Evolutionary conservation across 306 rosid genomes (phyloP), one percentile per base, ranked within the genome.

Genomic region (Clitoria ternatea): DNA sequence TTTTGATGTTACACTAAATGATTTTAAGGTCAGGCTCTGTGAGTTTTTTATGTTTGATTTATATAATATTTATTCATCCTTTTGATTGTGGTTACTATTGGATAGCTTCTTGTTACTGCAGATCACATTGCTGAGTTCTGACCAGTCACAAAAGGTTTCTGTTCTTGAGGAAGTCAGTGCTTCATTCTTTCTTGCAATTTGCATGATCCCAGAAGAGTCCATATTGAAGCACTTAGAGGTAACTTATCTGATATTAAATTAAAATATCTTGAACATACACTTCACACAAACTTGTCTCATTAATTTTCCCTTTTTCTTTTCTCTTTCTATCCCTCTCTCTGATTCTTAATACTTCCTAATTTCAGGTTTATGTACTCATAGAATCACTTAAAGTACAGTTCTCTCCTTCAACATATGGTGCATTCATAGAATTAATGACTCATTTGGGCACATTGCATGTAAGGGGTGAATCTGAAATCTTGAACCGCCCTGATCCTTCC

Each of bases 221-320:
- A 74, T 83, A 66, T 67, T 75, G 78, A 89, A 86, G 78, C 92
- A 85, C 79, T 76, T 94, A 72, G 90, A 94, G 98, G 98, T 91
- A 19, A 27, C 37, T 44, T 45, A 23, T 65, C 48, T 42, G 7
- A 65, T 55, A 32, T 35, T 35, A n/a, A n/a, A n/a, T n/a, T 40
- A 17, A 50, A 61, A 36, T 48, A n/a, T 7, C 12, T 6, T 20
- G 48, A 49, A 48, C 27, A 47, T 24, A 8, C 22, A 45, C 60
- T 52, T 27, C 29, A 6, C 13, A 18, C 40, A 26, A 8, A 40
- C 39, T n/a, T 14, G 10, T 20, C 42, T 65, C 18, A 6, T 33
- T 70, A 70, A 13, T 59, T 70, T 59, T 45, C 17, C 13, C 26
- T 29, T 32, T 32, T 2, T 2, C 0, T 67, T 14, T 40, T 37